phyloP scores from a whole-genome alignment of 169 alveolate genomes.

The Eimeria zaria region DNA sequence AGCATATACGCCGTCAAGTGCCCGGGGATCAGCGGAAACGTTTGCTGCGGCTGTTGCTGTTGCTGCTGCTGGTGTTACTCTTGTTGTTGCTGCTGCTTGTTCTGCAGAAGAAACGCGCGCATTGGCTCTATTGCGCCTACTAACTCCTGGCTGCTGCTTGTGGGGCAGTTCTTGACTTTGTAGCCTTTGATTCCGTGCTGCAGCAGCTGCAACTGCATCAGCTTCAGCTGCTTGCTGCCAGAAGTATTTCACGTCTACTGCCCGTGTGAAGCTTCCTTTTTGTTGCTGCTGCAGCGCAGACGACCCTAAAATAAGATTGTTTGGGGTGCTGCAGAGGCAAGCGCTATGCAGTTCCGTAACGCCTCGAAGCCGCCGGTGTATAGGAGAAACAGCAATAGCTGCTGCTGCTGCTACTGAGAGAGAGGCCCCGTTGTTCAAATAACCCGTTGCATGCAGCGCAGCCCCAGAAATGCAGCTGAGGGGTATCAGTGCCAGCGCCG shows the following conservation, averaged over 20 bases:
- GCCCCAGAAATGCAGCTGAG: not conserved
- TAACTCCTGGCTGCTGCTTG: slow-evolving; percentile 8
- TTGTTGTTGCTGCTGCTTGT: not conserved
- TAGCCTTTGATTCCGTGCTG: not conserved
- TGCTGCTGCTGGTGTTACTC: slow-evolving; percentile 33
- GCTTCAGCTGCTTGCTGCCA: slow-evolving; percentile 46
- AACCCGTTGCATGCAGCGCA: not conserved
- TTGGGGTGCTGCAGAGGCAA: not conserved
- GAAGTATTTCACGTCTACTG: not conserved
- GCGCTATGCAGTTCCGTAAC: not conserved
- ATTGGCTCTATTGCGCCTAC: not conserved
- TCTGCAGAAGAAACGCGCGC: not conserved
- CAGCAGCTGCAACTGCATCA: slow-evolving; percentile 5
- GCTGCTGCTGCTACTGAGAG: not conserved
- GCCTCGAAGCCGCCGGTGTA: not conserved
- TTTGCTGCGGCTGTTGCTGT: slow-evolving; percentile 76
- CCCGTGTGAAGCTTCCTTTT: not conserved
- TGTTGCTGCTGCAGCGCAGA: not conserved
- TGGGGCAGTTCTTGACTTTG: not conserved
- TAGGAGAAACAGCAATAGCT: not conserved
- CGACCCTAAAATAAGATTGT: not conserved
- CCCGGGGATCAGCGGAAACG: slow-evolving; percentile 29
- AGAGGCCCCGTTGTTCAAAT: not conserved
- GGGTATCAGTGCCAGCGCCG: not conserved
- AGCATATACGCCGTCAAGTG: slow-evolving; percentile 16